phyloP scores from a whole-genome alignment of 371 early-diverging fungal genomes.

The Apophysomyces variabilis region DNA sequence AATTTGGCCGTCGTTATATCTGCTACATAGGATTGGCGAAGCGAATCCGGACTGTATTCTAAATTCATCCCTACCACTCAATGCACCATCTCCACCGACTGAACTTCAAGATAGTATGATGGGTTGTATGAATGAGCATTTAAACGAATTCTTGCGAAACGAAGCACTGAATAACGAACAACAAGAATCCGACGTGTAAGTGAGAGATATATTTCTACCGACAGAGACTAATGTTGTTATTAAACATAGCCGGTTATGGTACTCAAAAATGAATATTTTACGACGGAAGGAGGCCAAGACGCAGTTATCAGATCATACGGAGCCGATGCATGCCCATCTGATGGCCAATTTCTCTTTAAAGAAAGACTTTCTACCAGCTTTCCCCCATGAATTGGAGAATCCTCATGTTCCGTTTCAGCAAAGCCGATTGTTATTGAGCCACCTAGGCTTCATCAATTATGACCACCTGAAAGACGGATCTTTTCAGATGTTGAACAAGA shows the following conservation, averaged over 20 bases:
- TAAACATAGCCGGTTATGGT: conserved; percentile 43
- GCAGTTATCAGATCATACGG: conserved; percentile 18
- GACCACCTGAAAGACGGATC: conserved; percentile 73
- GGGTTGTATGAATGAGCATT: conserved; percentile 38
- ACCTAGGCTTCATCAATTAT: conserved; percentile 75
- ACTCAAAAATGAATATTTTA: conserved; percentile 52
- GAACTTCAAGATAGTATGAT: conserved; percentile 40
- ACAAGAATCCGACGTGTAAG: conserved; percentile 45
- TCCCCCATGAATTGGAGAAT: conserved; percentile 59
- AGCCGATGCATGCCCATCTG: conserved; percentile 35
- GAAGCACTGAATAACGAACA: conserved; percentile 52
- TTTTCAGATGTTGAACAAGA: conserved; percentile 70
- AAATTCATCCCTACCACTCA: conserved; percentile 50
- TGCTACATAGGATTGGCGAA: conserved; percentile 53
- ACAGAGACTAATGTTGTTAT: background rate
- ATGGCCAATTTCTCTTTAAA: conserved; percentile 54
- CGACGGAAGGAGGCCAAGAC: conserved; percentile 31
- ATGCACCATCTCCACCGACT: conserved; percentile 46
- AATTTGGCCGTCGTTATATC: background rate
- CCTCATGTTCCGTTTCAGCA: conserved; percentile 65
- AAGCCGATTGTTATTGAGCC: conserved; percentile 72
- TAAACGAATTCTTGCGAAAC: conserved; percentile 60
- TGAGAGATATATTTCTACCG: background rate
- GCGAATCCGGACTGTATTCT: conserved; percentile 69
- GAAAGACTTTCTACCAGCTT: conserved; percentile 62